These are phyloP conservation scores for Solanum raphanifolium DNA, from an alignment of 257 asterid genomes.

Conservation along the genomic window DNA sequence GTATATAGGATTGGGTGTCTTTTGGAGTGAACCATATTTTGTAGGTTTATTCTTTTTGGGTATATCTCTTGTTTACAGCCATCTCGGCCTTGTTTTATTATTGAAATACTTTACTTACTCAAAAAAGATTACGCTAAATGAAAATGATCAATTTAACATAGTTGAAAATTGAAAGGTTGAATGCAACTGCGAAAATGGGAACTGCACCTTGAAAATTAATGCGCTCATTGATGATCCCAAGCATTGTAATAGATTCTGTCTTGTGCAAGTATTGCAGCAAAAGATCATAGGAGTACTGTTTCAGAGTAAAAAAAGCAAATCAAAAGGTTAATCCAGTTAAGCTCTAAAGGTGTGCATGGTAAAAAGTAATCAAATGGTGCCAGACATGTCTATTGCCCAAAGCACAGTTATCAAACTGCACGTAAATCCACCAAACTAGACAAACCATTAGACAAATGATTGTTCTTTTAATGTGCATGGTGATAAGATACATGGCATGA, in stretches of 20 bases:
- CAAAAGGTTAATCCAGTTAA: constrained; percentile 5
- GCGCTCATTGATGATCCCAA: constrained; percentile 91
- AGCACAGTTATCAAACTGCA: background rate
- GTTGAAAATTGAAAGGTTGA: background rate
- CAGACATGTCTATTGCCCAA: background rate
- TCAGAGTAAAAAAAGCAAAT: constrained; percentile 6
- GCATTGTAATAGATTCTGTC: constrained; percentile 75
- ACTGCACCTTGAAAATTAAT: constrained; percentile 76
- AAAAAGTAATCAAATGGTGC: background rate
- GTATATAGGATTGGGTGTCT: background rate
- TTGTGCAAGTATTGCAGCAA: constrained; percentile 90
- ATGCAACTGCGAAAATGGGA: background rate
- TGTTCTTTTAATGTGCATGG: background rate
- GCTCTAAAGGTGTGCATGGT: background rate
- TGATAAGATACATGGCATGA: background rate
- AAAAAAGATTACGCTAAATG: background rate
- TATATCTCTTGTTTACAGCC: background rate
- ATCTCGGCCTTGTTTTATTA: background rate
- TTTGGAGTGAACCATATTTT: background rate
- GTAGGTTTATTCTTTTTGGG: background rate
- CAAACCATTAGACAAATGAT: background rate
- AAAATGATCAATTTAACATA: background rate
- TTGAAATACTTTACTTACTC: background rate
- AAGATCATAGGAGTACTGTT: constrained; percentile 82
- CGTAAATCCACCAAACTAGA: background rate